Evolutionary conservation across 345 rosid genomes (phyloP).

Genomic region (Populus euphratica): DNA sequence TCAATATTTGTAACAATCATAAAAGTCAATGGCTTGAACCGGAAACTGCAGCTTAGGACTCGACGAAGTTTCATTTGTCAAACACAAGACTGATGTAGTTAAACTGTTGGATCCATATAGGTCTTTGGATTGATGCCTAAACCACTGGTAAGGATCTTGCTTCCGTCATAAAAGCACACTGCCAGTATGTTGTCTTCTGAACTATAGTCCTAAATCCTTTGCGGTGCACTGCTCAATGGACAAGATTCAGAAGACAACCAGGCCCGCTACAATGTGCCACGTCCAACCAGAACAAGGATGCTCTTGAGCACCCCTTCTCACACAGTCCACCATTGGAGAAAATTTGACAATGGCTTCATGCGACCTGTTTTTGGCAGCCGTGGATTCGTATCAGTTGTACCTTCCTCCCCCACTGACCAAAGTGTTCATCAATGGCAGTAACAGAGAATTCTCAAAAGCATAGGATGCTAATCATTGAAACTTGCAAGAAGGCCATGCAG

Average conservation of each 20-base stretch:
- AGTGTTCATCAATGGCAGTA: conserved; percentile 37
- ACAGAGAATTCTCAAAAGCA: conserved; percentile 2
- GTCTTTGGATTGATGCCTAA: conserved; percentile 84
- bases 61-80: not conserved
- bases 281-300: conserved; percentile 49
- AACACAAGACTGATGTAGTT: not conserved
- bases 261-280: conserved; percentile 19
- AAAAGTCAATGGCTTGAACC: not conserved
- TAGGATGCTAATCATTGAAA: conserved; percentile 8
- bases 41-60: not conserved
- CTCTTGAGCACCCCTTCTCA: conserved; percentile 61
- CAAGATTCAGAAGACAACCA: conserved; percentile 28
- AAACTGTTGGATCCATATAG: conserved; percentile 33
- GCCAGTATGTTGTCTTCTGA: conserved; percentile 47
- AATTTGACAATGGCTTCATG: conserved; percentile 79
- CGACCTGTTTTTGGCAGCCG: conserved; percentile 85
- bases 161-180: no score
- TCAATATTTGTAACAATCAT: not conserved
- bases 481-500: conserved; percentile 1
- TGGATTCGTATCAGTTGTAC: conserved; percentile 61
- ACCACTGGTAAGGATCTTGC: conserved; percentile 23
- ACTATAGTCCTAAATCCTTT: conserved; percentile 56
- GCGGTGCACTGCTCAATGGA: conserved; percentile 46
- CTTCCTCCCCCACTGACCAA: conserved; percentile 61
- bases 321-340: conserved; percentile 81